phyloP scores from a whole-genome alignment of 2,329 filamentous ascomycete species.

The Cordyceps cicadae region DNA sequence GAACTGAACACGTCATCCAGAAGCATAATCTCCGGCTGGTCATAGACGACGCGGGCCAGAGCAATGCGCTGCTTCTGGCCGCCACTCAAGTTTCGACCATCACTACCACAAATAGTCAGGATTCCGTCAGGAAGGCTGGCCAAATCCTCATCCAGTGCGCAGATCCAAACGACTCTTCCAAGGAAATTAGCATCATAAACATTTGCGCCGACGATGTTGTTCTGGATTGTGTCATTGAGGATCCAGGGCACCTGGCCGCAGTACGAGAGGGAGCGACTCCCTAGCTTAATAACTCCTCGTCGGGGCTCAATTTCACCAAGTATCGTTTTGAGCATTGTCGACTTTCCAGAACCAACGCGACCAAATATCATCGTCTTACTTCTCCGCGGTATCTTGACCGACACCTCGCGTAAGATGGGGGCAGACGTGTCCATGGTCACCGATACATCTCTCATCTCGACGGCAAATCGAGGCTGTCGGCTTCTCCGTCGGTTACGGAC shows the following conservation, averaged over 20 bases:
- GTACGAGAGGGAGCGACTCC: slow-evolving; percentile 12
- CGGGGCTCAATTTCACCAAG: slow-evolving; percentile 18
- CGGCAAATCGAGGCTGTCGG: neutral
- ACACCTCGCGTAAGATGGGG: neutral
- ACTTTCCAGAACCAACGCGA: slow-evolving; percentile 29
- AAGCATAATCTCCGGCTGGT: slow-evolving; percentile 18
- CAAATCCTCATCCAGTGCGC: slow-evolving; percentile 20
- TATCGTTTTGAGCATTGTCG: slow-evolving; percentile 24
- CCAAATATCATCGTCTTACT: slow-evolving; percentile 23
- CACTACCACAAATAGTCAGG: slow-evolving; percentile 26
- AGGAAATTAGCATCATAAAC: slow-evolving; percentile 23
- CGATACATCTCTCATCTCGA: neutral
- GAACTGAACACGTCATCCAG: slow-evolving; percentile 27
- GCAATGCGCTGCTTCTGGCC: slow-evolving; percentile 10
- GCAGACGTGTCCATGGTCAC: neutral
- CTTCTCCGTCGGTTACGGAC: neutral
- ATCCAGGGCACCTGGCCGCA: slow-evolving; percentile 22
- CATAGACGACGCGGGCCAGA: slow-evolving; percentile 24
- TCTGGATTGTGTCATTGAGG: slow-evolving; percentile 23
- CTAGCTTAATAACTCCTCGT: neutral
- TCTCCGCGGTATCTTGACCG: neutral
- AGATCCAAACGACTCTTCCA: slow-evolving; percentile 19
- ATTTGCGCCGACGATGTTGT: slow-evolving; percentile 25
- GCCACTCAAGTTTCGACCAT: slow-evolving; percentile 29
- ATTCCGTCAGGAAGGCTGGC: slow-evolving; percentile 23